A percentile compares a stretch with the other conserved stretches of the same genome.
phyloP scores from a whole-genome alignment of 148 eudicot genomes.

The Pharnaceum exiguum region DNA sequence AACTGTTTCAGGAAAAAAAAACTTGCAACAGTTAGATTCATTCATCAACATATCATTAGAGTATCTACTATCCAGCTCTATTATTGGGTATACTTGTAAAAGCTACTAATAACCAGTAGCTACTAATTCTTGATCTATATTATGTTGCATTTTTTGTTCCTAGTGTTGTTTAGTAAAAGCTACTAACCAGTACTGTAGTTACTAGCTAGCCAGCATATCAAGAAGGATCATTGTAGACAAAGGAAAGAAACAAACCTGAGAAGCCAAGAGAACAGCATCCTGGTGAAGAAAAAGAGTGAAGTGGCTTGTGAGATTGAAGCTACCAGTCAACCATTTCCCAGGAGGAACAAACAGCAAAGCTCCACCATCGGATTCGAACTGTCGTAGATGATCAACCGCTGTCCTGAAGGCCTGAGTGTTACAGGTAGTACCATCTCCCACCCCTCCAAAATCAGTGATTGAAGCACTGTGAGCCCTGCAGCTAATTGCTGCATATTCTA shows the following conservation, averaged over 20 bases:
- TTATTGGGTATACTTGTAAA: no score
- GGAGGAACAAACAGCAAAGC: conserved; percentile 73
- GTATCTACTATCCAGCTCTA: no score
- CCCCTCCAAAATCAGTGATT: conserved; percentile 77
- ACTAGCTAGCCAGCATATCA: no score
- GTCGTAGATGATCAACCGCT: conserved; percentile 62
- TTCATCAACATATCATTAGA: no score
- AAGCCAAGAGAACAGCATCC: conserved; percentile 90
- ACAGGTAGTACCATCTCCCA: conserved; percentile 73
- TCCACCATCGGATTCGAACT: conserved; percentile 60
- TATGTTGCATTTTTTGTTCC: no score
- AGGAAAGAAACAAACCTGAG: conserved; percentile 49
- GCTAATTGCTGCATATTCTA: conserved; percentile 48
- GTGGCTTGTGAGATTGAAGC: conserved; percentile 89
- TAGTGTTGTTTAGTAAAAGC: no score
- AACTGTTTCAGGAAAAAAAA: no score
- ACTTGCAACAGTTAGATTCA: no score
- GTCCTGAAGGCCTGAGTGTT: conserved; percentile 72
- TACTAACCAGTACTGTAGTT: no score
- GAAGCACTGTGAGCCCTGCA: conserved; percentile 69
- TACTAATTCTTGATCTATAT: no score
- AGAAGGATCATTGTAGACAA: background rate
- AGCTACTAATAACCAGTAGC: no score
- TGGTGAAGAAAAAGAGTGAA: conserved; percentile 75
- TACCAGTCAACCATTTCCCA: conserved; percentile 90